phyloP scores from a whole-genome alignment of 2,329 filamentous ascomycete genomes.

The Exophiala dermatitidis region DNA sequence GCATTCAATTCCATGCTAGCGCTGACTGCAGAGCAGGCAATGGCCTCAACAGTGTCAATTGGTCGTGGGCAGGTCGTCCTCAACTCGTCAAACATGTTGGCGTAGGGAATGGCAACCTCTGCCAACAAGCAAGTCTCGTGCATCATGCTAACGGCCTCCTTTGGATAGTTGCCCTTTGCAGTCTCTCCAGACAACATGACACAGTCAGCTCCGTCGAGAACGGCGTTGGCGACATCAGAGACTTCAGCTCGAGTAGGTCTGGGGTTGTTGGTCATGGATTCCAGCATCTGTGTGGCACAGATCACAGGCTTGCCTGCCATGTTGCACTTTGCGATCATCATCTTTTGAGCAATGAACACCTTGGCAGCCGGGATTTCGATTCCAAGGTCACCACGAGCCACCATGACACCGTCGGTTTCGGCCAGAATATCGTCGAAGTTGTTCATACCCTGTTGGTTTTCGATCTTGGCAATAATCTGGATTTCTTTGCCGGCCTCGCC shows the following conservation, averaged over 20 bases:
- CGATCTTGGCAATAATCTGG: constrained; percentile 99
- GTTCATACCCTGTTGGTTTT: constrained; percentile 99
- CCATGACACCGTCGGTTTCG: constrained; percentile 99
- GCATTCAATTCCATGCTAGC: constrained; percentile 94
- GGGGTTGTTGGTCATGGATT: constrained; percentile 99
- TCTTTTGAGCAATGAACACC: constrained; percentile 99
- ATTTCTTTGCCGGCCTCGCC: constrained; percentile 90
- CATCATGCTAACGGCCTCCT: constrained; percentile 93
- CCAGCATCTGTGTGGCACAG: constrained; percentile 98
- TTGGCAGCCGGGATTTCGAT: constrained; percentile 98
- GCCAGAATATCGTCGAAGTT: constrained; percentile 97
- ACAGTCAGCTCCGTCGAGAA: constrained; percentile 95
- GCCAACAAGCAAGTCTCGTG: constrained; percentile 94
- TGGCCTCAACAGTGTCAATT: constrained; percentile 82
- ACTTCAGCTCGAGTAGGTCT: constrained; percentile 97
- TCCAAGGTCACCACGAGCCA: constrained; percentile 94
- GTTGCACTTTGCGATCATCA: constrained; percentile 99
- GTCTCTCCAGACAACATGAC: constrained; percentile 99
- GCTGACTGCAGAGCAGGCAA: constrained; percentile 93
- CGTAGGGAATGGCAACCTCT: constrained; percentile 94
- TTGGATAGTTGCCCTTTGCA: constrained; percentile 92
- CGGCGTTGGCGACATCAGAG: constrained; percentile 95
- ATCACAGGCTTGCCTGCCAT: constrained; percentile 97
- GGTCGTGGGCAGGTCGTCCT: constrained; percentile 75
- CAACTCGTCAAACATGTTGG: constrained; percentile 93